Percentiles rank a stretch among this genome's conserved stretches.
These are phyloP conservation scores for Pseudogymnoascus sp. DNA, from an alignment of 2,329 filamentous ascomycete species.

Conservation along the genomic window DNA sequence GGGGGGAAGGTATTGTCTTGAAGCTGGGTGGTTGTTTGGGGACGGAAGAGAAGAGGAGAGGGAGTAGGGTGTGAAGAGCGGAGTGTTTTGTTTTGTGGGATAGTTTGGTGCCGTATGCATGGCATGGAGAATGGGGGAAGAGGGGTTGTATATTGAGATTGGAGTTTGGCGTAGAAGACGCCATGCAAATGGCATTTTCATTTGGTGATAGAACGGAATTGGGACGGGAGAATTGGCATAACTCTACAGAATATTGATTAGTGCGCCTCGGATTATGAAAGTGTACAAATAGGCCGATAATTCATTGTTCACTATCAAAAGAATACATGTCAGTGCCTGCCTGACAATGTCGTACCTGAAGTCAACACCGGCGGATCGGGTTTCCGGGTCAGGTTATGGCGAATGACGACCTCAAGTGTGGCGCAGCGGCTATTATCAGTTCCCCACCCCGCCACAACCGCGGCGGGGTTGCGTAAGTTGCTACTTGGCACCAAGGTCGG, in stretches of 20 bases:
- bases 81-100: not conserved
- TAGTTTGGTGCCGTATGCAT: not conserved
- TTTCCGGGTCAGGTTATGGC: not conserved
- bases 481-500: not conserved
- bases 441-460: not conserved
- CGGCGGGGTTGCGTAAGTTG: not conserved
- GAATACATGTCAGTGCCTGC: not conserved
- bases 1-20: constrained; percentile 75
- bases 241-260: not conserved
- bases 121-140: too few species aligned
- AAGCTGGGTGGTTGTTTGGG: constrained; percentile 83
- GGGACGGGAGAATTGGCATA: not conserved
- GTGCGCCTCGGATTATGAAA: not conserved
- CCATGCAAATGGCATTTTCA: not conserved
- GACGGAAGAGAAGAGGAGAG: constrained; percentile 37
- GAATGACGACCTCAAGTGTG: not conserved
- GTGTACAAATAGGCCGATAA: not conserved
- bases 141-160: not conserved
- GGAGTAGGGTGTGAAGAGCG: not conserved
- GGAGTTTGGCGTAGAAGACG: not conserved
- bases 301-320: not conserved
- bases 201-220: not conserved
- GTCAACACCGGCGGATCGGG: not conserved
- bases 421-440: not conserved
- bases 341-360: not conserved